Evolutionary conservation across 2,329 filamentous ascomycete genomes (phyloP), one percentile per base, ranked within the genome.

Genomic region (Diaporthe australafricana): DNA sequence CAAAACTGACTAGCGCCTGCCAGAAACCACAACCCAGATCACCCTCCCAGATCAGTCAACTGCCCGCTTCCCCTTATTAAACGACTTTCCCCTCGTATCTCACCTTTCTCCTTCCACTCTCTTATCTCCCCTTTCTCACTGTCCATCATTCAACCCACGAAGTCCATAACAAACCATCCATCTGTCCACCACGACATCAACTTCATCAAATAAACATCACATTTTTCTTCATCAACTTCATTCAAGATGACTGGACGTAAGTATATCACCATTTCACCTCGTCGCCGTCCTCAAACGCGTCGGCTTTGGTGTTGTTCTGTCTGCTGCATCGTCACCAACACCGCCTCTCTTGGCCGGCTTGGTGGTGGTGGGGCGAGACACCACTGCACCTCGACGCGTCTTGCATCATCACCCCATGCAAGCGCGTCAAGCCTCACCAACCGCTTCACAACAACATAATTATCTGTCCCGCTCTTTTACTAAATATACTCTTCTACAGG

Each of bases 211-310:
- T 48, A 69, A 71, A 71, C 70, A 57, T 47, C 52, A 60, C 56
- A 38, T 17, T 40, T 47, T 38, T 57, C 67, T 73, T 74, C 76
- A 77, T 77, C 73, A 72, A 75, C 74, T 74, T 77, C 78, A 79
- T 83, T 87, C 88, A 91, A 84, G 74, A 92, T 92, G 90, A 92
- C 90, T 91, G 90, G 90, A 76, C 76, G 76, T 79, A 74, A 77
- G 75, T 78, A 70, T 32, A 55, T 65, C 53, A 53, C 69, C 22
- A 52, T 47, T 68, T 57, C 50, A 42, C 57, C 63, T 56, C 50
- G 72, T 68, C 72, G 69, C 52, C 32, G 52, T 52, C 42, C 16
- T 60, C 52, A 30, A 38, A 70, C 67, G 57, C 67, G 67, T 72
- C 45, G 35, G 14, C 25, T 47, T 50, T 38, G 38, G 22, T 38